Evolutionary conservation across 176 grass and related monocot species (phyloP), one percentile per base, ranked within the genome.

Genomic region (Zoysia pacifica): DNA sequence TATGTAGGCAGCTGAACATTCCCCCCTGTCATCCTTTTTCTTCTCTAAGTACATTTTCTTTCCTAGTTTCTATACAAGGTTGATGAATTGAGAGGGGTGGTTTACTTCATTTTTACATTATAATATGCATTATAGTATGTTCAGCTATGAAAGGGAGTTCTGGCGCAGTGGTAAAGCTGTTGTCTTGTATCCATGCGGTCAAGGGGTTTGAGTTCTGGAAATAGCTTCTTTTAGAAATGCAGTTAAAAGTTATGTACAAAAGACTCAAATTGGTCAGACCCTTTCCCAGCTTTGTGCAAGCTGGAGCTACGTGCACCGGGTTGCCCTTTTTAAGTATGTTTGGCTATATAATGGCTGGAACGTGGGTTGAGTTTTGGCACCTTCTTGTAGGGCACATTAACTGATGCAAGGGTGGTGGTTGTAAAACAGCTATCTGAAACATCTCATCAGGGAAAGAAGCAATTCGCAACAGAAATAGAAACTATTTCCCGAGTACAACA

Each of bases 401-500:
- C 18, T 55, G 91, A 97, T 91, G 94, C 87, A 65, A 91, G 90
- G 48, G 75, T 84, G 20, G 66, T 97, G 41, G 94, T 87, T 61
- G 90, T 94, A 48, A 97, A 97, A 84, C 90, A 90, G 75, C 74
- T 97, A 55, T 79, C 94, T 75, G 82, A 79, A 63, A 44, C 90
- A 48, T 97, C 91, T 78, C 85, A 80, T 55, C 94, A 97, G 65
- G 94, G 94, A 16, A 97, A 92, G 73, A 78, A 53, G 16, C 50
- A 97, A 92, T 97, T 97, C 2, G 65, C 85, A 16, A 85, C 94
- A 1, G 94, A 97, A 87, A 97, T 97, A 81, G 92, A 89, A 76
- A 94, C 85, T 45, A 97, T 97, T 78, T 97, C 94, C 42, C 82
- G 75, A 51, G 94, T 97, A 18, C 94, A 91, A 67, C 94, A 97